Evolutionary conservation across 352 stramenopile genomes (phyloP).

Genomic region (Phytophthora europaea): DNA sequence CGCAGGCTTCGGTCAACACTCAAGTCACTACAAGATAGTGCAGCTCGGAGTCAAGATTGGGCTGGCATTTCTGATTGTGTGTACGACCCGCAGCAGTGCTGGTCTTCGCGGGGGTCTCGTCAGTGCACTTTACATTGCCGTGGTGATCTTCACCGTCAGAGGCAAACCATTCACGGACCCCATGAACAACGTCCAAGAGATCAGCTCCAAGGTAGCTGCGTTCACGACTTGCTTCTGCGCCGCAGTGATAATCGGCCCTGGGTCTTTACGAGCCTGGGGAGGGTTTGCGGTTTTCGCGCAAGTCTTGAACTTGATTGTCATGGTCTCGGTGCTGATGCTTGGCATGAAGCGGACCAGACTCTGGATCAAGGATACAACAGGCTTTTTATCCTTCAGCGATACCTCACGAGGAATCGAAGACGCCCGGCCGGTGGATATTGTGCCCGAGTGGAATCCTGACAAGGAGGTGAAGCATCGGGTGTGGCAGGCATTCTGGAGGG

Average conservation of each 20-base stretch:
- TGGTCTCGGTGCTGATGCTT: slow-evolving; percentile 41
- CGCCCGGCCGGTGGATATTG: slow-evolving; percentile 22
- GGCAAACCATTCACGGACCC: slow-evolving; percentile 49
- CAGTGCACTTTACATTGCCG: slow-evolving; percentile 31
- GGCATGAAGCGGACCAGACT: slow-evolving; percentile 37
- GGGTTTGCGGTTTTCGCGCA: slow-evolving; percentile 46
- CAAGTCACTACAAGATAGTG: slow-evolving; percentile 3
- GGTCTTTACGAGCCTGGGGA: slow-evolving; percentile 22
- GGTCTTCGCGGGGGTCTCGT: slow-evolving; percentile 2
- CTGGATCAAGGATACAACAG: slow-evolving; percentile 41
- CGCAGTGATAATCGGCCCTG: slow-evolving; percentile 12
- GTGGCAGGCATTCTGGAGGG: slow-evolving; percentile 56
- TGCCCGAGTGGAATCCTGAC: slow-evolving; percentile 46
- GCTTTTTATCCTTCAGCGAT: slow-evolving; percentile 49
- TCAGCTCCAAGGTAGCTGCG: slow-evolving; percentile 43
- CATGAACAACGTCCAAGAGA: slow-evolving; percentile 52
- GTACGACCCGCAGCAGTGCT: neutral
- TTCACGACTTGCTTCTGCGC: slow-evolving; percentile 41
- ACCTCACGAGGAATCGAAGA: slow-evolving; percentile 40
- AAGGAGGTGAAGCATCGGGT: slow-evolving; percentile 52
- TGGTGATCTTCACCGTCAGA: slow-evolving; percentile 36
- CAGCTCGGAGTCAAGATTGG: neutral
- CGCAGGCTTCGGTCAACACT: slow-evolving; percentile 1
- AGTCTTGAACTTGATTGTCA: slow-evolving; percentile 41
- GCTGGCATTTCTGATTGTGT: slow-evolving; percentile 7